A percentile compares a stretch with the other conserved stretches of the same genome.
These are phyloP conservation scores for Brassica nigra DNA, from an alignment of 345 rosid species.

Conservation along the genomic window DNA sequence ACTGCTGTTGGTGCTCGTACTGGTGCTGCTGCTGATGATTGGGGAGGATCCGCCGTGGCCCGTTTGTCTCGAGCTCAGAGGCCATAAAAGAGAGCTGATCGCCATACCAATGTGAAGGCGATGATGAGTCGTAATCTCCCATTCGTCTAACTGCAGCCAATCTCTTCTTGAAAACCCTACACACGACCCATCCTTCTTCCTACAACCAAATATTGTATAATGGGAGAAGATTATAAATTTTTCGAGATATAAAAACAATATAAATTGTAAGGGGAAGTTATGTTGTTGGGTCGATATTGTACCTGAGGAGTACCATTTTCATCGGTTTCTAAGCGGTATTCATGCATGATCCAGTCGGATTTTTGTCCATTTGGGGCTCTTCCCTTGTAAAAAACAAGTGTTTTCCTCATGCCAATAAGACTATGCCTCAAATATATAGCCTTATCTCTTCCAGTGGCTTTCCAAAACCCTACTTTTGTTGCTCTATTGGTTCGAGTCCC, in stretches of 20 bases:
- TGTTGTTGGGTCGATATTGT: slow-evolving; percentile 9
- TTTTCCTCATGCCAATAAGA: slow-evolving; percentile 96
- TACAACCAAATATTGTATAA: slow-evolving; percentile 33
- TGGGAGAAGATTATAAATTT: slow-evolving; percentile 1
- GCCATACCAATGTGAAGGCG: slow-evolving; percentile 74
- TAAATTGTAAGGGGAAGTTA: slow-evolving; percentile 1
- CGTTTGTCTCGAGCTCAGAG: slow-evolving; percentile 56
- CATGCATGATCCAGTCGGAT: slow-evolving; percentile 99
- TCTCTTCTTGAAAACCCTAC: slow-evolving; percentile 94
- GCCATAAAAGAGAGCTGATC: slow-evolving; percentile 79
- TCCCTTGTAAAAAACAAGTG: slow-evolving; percentile 95
- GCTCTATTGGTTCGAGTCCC: slow-evolving; percentile 99
- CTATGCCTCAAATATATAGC: slow-evolving; percentile 71
- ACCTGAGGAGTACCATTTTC: slow-evolving; percentile 48
- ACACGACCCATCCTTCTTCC: slow-evolving; percentile 99
- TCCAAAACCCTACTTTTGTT: slow-evolving; percentile 97
- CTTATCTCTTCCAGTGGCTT: slow-evolving; percentile 99
- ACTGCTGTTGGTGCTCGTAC: slow-evolving; percentile 66
- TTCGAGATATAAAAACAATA: neutral
- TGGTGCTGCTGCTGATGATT: slow-evolving; percentile 50
- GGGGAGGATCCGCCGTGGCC: slow-evolving; percentile 57
- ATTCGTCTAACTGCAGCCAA: slow-evolving; percentile 62
- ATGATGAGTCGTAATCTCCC: slow-evolving; percentile 66
- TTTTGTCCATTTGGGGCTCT: slow-evolving; percentile 98
- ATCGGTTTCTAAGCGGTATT: slow-evolving; percentile 80